These are phyloP conservation scores for Colletotrichum navitas DNA, from an alignment of 2,329 filamentous ascomycete genomes.

Conservation along the genomic window DNA sequence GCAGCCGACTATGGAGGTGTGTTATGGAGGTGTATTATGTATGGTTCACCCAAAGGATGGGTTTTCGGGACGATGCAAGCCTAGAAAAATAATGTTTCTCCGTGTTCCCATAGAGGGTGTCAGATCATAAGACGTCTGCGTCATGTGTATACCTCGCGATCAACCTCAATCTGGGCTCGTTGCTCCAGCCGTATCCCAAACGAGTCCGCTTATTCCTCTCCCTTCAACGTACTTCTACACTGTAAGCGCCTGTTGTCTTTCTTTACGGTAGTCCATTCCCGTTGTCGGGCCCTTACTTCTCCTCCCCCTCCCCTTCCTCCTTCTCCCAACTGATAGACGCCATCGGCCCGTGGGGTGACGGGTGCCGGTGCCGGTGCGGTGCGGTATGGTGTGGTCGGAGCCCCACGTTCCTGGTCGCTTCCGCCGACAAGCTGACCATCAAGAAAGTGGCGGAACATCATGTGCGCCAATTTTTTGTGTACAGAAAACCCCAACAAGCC, in stretches of 20 bases:
- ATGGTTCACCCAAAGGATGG: neutral
- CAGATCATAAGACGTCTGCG: neutral
- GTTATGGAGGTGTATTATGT: neutral
- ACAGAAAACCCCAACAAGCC: neutral
- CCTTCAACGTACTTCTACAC: neutral
- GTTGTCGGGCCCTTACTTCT: neutral
- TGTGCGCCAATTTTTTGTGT: conserved; percentile 26
- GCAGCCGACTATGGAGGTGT: conserved; percentile 1
- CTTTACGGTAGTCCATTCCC: neutral
- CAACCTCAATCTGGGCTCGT: too few relatives aligned
- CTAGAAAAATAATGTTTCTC: neutral
- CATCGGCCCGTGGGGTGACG: conserved; percentile 30
- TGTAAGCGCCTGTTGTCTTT: neutral
- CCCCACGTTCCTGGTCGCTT: neutral
- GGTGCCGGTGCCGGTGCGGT: neutral
- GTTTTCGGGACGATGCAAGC: conserved; percentile 10
- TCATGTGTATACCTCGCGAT: neutral
- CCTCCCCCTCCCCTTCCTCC: neutral
- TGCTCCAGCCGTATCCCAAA: neutral
- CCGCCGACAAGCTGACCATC: neutral
- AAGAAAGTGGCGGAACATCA: conserved; percentile 2
- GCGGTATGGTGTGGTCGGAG: neutral
- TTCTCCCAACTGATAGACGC: conserved; percentile 9
- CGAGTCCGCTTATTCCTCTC: neutral
- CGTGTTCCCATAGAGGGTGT: neutral